A percentile compares a stretch with the other conserved stretches of the same genome.
phyloP scores from a whole-genome alignment of 495 filamentous ascomycete species.

The Thermothielavioides terrestris region DNA sequence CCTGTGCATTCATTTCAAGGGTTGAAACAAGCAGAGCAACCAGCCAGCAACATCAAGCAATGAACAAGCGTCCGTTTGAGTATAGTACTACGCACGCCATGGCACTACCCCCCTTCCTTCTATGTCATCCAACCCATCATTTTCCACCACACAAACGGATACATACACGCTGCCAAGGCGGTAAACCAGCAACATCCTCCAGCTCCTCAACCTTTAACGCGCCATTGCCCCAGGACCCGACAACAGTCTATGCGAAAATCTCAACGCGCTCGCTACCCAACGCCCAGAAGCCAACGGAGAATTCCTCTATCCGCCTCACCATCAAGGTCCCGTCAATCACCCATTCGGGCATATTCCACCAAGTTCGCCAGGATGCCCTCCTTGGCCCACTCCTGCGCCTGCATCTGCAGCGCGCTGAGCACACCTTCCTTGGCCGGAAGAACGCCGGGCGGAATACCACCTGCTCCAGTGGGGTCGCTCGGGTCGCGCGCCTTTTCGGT shows the following conservation, averaged over 20 bases:
- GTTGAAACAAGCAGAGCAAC: background rate
- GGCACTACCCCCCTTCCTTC: background rate
- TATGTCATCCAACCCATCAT: slow-evolving; percentile 5
- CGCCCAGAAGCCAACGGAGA: background rate
- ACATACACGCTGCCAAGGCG: background rate
- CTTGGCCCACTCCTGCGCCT: slow-evolving; percentile 44
- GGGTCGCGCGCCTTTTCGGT: slow-evolving; percentile 63
- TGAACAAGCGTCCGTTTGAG: background rate
- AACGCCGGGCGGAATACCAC: slow-evolving; percentile 52
- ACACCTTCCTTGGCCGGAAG: slow-evolving; percentile 64
- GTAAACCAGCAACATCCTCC: background rate
- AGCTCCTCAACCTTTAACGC: no score
- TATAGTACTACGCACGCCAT: background rate
- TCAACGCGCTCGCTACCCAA: background rate
- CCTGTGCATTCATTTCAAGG: background rate
- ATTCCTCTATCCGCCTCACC: background rate
- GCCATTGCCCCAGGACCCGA: no score
- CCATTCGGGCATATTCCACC: slow-evolving; percentile 60
- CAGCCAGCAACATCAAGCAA: background rate
- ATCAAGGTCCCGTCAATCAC: slow-evolving; percentile 28
- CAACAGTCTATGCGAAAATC: background rate
- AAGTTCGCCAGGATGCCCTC: slow-evolving; percentile 60
- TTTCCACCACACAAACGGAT: slow-evolving; percentile 5
- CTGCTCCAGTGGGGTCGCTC: slow-evolving; percentile 33
- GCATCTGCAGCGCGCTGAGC: slow-evolving; percentile 57